A percentile compares a stretch with the other conserved stretches of the same genome.
Evolutionary conservation across 306 rosid genomes (phyloP).

Genomic region (Herpetospermum pedunculosum): DNA sequence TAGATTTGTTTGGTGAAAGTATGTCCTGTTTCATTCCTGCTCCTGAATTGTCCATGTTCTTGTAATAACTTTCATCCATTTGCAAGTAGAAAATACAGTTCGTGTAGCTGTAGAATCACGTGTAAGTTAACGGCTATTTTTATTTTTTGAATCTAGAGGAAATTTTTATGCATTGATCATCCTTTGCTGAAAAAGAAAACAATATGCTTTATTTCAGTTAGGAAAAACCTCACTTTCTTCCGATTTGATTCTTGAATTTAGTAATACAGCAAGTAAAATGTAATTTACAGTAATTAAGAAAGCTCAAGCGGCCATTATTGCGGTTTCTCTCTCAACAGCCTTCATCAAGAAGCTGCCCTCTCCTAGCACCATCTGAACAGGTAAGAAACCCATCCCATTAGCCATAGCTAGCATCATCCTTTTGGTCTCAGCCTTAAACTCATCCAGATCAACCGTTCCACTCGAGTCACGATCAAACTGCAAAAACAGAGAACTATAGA

Average conservation of each 20-base stretch:
- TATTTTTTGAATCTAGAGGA: neutral
- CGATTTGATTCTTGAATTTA: neutral
- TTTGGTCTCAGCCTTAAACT: constrained; percentile 54
- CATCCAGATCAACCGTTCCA: constrained; percentile 50
- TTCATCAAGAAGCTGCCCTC: constrained; percentile 45
- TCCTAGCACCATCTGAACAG: constrained; percentile 61
- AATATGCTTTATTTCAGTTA: neutral
- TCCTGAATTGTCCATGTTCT: constrained; percentile 49
- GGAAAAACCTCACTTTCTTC: neutral
- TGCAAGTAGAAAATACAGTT: neutral
- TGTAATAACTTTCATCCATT: constrained; percentile 5
- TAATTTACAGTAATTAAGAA: neutral
- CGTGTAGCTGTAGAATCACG: neutral
- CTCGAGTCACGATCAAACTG: constrained; percentile 52
- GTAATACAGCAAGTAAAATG: neutral
- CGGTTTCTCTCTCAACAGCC: constrained; percentile 53
- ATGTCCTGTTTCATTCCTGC: constrained; percentile 47
- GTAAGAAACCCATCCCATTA: constrained; percentile 53
- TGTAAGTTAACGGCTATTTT: neutral
- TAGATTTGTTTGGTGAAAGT: constrained; percentile 61
- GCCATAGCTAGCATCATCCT: constrained; percentile 72
- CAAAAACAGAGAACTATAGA: constrained; percentile 41
- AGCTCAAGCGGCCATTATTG: constrained; percentile 11
- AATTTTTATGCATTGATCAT: neutral
- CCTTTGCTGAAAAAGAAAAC: neutral